phyloP scores from a whole-genome alignment of 495 filamentous ascomycete species.

The Aspergillus saccharolyticus region DNA sequence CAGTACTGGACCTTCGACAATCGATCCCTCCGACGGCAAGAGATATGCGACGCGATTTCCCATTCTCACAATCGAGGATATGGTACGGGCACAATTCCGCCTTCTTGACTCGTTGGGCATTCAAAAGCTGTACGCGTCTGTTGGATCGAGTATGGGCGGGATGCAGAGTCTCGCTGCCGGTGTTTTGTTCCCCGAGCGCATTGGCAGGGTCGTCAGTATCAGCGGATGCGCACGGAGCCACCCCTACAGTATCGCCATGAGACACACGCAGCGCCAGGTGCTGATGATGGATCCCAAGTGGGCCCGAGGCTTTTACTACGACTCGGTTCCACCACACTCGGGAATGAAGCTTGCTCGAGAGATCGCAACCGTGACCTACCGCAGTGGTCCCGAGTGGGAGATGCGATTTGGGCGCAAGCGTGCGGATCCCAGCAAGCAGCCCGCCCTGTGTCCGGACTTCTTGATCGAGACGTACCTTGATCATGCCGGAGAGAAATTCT shows the following conservation, averaged over 20 bases:
- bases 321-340: slow-evolving; percentile 78
- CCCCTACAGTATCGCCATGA: slow-evolving; percentile 97
- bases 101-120: slow-evolving; percentile 79
- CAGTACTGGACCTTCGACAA: slow-evolving; percentile 81
- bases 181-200: slow-evolving; percentile 75
- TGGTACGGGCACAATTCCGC: slow-evolving; percentile 93
- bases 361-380: slow-evolving; percentile 96
- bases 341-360: slow-evolving; percentile 98
- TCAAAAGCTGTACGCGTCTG: slow-evolving; percentile 79
- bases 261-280: slow-evolving; percentile 96
- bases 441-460: slow-evolving; percentile 93
- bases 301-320: slow-evolving; percentile 96
- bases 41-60: slow-evolving; percentile 94
- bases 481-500: slow-evolving; percentile 98
- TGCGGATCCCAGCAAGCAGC: slow-evolving; percentile 79
- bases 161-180: slow-evolving; percentile 95
- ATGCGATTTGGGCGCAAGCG: slow-evolving; percentile 84
- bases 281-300: slow-evolving; percentile 98
- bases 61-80: slow-evolving; percentile 93
- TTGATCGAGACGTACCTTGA: slow-evolving; percentile 98
- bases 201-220: slow-evolving; percentile 80
- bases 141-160: slow-evolving; percentile 95
- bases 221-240: slow-evolving; percentile 93
- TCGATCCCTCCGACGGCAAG: slow-evolving; percentile 84
- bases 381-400: slow-evolving; percentile 97